These are phyloP conservation scores for Beauveria pseudobassiana DNA, from an alignment of 2,329 filamentous ascomycete species.

Conservation along the genomic window DNA sequence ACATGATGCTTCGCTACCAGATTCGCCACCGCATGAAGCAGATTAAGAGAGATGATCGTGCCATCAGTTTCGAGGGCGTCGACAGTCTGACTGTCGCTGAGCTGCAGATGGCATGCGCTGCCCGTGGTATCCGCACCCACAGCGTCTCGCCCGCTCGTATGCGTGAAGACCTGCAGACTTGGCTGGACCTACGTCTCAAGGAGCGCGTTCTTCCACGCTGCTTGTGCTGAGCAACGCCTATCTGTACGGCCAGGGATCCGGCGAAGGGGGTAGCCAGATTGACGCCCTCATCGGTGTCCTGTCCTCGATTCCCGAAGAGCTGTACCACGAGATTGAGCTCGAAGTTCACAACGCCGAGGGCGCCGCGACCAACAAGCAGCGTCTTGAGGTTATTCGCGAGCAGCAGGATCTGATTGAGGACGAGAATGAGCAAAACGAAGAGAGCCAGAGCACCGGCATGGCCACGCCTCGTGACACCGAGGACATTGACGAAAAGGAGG, in stretches of 20 bases:
- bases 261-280: constrained; percentile 83
- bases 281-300: constrained; percentile 88
- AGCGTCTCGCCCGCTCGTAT: constrained; percentile 83
- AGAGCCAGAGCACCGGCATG: constrained; percentile 67
- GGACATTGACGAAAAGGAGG: constrained; percentile 92
- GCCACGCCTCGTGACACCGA: constrained; percentile 77
- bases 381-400: constrained; percentile 95
- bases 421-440: constrained; percentile 85
- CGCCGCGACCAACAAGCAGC: constrained; percentile 96
- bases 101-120: constrained; percentile 84
- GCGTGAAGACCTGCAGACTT: constrained; percentile 83
- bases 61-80: constrained; percentile 89
- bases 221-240: constrained; percentile 95
- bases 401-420: constrained; percentile 97
- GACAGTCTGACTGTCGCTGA: constrained; percentile 89
- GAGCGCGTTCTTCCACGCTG: constrained; percentile 91
- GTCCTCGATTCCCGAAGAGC: constrained; percentile 90
- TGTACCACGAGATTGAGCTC: constrained; percentile 99
- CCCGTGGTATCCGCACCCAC: constrained; percentile 85
- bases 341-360: constrained; percentile 96
- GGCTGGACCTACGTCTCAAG: constrained; percentile 88
- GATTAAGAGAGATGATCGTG: constrained; percentile 95
- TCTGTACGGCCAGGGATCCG: constrained; percentile 86
- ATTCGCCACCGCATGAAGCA: constrained; percentile 97
- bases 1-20: constrained; percentile 96